These are phyloP conservation scores for Hygrocybe punicea DNA, from an alignment of 768 basidiomycete species.

Conservation along the genomic window DNA sequence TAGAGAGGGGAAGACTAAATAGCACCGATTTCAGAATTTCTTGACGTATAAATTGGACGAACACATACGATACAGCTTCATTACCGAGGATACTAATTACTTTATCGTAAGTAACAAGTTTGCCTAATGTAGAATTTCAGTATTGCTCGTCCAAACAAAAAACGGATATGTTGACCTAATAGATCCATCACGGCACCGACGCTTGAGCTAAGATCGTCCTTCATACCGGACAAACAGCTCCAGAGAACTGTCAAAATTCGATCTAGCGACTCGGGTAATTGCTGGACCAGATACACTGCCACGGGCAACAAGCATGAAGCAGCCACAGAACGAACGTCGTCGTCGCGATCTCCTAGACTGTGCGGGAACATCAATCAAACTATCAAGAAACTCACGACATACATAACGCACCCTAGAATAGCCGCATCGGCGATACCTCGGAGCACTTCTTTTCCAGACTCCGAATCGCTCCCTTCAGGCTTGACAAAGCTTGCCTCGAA, in stretches of 20 bases:
- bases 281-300: constrained; percentile 72
- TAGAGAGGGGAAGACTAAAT: constrained; percentile 73
- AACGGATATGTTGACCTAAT: constrained; percentile 51
- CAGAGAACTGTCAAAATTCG: constrained; percentile 82
- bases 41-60: constrained; percentile 1
- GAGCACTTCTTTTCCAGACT: constrained; percentile 57
- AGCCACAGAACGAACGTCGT: constrained; percentile 94
- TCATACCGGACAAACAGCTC: constrained; percentile 87
- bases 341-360: constrained; percentile 86
- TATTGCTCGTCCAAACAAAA: neutral
- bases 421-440: constrained; percentile 86
- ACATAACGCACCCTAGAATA: constrained; percentile 68
- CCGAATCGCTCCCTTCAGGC: constrained; percentile 36
- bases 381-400: neutral
- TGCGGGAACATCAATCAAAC: constrained; percentile 5
- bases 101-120: constrained; percentile 72
- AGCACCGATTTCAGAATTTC: constrained; percentile 4
- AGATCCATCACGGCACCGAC: constrained; percentile 97
- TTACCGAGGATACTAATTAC: constrained; percentile 76
- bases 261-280: constrained; percentile 67
- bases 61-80: constrained; percentile 66
- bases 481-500: constrained; percentile 48
- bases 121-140: constrained; percentile 47
- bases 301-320: constrained; percentile 89
- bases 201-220: constrained; percentile 94